Evolutionary conservation across 192 early-diverging fungal species (phyloP).

Genomic region (Backusella macrospora): DNA sequence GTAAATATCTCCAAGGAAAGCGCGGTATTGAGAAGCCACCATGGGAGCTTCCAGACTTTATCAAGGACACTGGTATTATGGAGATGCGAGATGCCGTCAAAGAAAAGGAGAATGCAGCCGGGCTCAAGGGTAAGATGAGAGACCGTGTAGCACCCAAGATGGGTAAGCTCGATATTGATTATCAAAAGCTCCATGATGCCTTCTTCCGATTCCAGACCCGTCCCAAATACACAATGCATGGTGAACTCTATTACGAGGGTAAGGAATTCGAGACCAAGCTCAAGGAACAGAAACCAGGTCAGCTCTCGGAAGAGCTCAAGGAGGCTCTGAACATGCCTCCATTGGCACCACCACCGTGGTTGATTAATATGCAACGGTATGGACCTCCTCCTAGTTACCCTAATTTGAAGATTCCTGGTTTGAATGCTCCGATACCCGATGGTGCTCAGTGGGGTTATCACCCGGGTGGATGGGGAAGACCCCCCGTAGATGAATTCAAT

Average conservation of each 20-base stretch:
- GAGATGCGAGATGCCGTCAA: slow-evolving; percentile 88
- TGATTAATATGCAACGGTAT: slow-evolving; percentile 98
- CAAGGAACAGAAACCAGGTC: slow-evolving; percentile 86
- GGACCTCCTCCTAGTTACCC: slow-evolving; percentile 96
- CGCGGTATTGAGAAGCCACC: slow-evolving; percentile 95
- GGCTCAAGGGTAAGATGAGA: slow-evolving; percentile 81
- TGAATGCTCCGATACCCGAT: slow-evolving; percentile 95
- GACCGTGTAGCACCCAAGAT: slow-evolving; percentile 92
- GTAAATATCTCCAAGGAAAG: slow-evolving; percentile 97
- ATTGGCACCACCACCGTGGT: slow-evolving; percentile 93
- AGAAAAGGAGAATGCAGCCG: slow-evolving; percentile 84
- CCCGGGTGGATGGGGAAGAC: slow-evolving; percentile 92
- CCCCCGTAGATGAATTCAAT: slow-evolving; percentile 84
- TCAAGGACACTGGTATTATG: slow-evolving; percentile 97
- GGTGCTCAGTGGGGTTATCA: slow-evolving; percentile 99
- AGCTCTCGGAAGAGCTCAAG: slow-evolving; percentile 83
- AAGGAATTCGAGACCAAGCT: slow-evolving; percentile 93
- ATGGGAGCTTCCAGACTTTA: slow-evolving; percentile 95
- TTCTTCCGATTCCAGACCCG: slow-evolving; percentile 96
- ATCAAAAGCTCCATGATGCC: slow-evolving; percentile 96
- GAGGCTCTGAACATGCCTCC: slow-evolving; percentile 90
- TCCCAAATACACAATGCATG: slow-evolving; percentile 71
- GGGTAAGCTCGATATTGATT: slow-evolving; percentile 96
- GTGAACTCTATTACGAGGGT: slow-evolving; percentile 94
- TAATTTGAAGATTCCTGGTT: slow-evolving; percentile 85